phyloP scores from a whole-genome alignment of 2,329 filamentous ascomycete species.

The Penicillium psychrosexuale region DNA sequence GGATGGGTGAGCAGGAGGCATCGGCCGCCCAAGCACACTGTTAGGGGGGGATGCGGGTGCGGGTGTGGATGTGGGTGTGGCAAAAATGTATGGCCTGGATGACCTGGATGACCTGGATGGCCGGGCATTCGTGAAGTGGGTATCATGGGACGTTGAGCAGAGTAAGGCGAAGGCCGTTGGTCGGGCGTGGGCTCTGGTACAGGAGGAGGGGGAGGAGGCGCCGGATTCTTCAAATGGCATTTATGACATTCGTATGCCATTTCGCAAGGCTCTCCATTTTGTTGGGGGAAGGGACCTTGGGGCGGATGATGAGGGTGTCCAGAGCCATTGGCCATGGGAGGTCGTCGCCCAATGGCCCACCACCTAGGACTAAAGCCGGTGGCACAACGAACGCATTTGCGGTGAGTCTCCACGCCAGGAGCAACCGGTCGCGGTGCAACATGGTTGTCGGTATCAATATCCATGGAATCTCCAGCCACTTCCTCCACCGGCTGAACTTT shows the following conservation, averaged over 20 bases:
- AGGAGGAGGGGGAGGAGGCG: conserved; percentile 14
- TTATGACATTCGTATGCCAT: conserved; percentile 69
- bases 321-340: conserved; percentile 42
- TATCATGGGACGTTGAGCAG: conserved; percentile 34
- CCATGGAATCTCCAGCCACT: conserved; percentile 28
- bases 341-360: conserved; percentile 59
- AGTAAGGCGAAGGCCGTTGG: conserved; percentile 35
- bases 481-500: conserved; percentile 20
- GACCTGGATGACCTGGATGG: conserved; percentile 5
- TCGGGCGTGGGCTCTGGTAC: conserved; percentile 33
- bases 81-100: conserved; percentile 25
- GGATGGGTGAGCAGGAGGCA: conserved; percentile 29
- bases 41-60: conserved; percentile 18
- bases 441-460: conserved; percentile 30
- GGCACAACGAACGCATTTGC: conserved; percentile 42
- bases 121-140: conserved; percentile 30
- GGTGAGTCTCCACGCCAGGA: conserved; percentile 19
- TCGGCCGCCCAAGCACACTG: conserved; percentile 28
- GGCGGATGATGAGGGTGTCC: conserved; percentile 26
- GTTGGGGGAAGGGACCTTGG: conserved; percentile 22
- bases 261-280: conserved; percentile 31
- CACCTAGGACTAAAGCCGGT: conserved; percentile 51
- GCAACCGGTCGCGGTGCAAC: conserved; percentile 18
- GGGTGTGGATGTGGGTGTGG: conserved; percentile 30
- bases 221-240: conserved; percentile 54